Evolutionary conservation across 2,329 filamentous ascomycete species (phyloP).

Genomic region (Penicillium sp.): DNA sequence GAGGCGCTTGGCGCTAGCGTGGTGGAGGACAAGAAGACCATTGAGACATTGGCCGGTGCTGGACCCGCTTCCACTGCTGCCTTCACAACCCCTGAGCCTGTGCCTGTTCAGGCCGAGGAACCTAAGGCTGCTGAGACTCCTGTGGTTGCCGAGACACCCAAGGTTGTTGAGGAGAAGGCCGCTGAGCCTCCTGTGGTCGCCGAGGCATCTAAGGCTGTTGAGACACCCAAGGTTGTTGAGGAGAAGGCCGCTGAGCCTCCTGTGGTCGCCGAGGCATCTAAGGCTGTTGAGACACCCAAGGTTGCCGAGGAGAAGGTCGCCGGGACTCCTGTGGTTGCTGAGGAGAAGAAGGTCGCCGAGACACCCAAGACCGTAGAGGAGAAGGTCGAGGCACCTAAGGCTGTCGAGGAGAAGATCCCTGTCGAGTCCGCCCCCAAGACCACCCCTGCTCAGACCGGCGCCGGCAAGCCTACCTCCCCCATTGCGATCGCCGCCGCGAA

Average conservation of each 20-base stretch:
- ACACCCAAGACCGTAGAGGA: neutral
- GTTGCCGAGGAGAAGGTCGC: neutral
- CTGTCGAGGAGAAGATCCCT: constrained; percentile 7
- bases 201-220: constrained; percentile 5
- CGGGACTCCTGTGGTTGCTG: neutral
- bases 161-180: too few relatives aligned
- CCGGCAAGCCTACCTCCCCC: constrained; percentile 14
- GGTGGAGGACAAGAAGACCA: constrained; percentile 16
- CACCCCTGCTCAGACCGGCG: constrained; percentile 2
- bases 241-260: neutral
- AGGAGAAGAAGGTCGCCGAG: constrained; percentile 2
- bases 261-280: neutral
- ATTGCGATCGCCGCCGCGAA: constrained; percentile 20
- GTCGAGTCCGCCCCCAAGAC: constrained; percentile 6
- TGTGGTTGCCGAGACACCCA: neutral
- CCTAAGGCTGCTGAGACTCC: constrained; percentile 1
- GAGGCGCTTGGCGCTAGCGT: constrained; percentile 18
- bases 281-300: neutral
- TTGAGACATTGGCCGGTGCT: constrained; percentile 20
- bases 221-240: neutral
- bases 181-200: neutral
- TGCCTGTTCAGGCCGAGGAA: constrained; percentile 8
- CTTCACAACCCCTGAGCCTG: constrained; percentile 19
- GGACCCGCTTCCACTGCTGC: constrained; percentile 24
- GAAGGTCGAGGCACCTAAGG: neutral